These are phyloP conservation scores for Pichia exigua DNA, from an alignment of 805 yeast genomes.

Conservation along the genomic window DNA sequence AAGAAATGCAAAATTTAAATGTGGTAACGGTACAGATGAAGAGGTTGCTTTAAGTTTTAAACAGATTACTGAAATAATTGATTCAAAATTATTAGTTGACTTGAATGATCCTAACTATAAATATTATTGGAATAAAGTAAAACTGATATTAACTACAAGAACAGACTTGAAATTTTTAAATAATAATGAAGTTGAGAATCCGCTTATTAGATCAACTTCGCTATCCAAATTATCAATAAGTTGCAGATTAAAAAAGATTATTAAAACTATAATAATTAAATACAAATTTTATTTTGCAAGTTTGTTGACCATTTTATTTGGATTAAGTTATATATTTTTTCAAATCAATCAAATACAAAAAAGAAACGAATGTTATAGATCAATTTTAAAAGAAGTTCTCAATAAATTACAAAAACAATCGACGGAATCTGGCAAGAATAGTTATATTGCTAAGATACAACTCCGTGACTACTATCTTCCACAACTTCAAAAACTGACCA, in stretches of 20 bases:
- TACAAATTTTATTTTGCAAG: constrained; percentile 19
- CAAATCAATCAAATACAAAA: constrained; percentile 31
- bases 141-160: constrained; percentile 4
- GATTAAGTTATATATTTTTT: constrained; percentile 20
- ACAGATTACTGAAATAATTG: constrained; percentile 51
- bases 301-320: neutral
- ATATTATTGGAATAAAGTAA: constrained; percentile 22
- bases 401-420: constrained; percentile 43
- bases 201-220: constrained; percentile 22
- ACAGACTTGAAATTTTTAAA: constrained; percentile 2
- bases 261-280: constrained; percentile 17
- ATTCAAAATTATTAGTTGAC: constrained; percentile 35
- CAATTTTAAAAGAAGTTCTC: constrained; percentile 41
- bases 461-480: constrained; percentile 56
- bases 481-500: constrained; percentile 15
- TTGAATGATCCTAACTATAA: constrained; percentile 15
- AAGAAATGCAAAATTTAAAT: constrained; percentile 54
- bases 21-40: constrained; percentile 27
- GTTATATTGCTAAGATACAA: constrained; percentile 62
- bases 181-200: neutral
- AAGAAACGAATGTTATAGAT: constrained; percentile 36
- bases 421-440: constrained; percentile 23
- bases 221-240: constrained; percentile 22
- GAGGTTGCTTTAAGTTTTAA: constrained; percentile 46
- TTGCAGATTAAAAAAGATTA: constrained; percentile 22